Evolutionary conservation across 208 protist genomes (phyloP).

Genomic region (Phytomonas francai): DNA sequence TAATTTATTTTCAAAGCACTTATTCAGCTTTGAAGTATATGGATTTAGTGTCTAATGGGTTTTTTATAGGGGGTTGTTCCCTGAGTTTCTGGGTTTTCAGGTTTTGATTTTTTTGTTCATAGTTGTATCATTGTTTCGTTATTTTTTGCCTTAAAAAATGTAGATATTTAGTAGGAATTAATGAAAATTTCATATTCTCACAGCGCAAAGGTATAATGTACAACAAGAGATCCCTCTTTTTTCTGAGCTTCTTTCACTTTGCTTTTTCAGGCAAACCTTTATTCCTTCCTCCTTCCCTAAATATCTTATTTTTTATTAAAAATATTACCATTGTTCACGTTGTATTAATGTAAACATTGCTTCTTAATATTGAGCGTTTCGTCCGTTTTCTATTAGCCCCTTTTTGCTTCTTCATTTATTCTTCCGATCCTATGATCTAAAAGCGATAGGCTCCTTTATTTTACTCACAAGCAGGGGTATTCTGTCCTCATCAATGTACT

Average conservation of each 20-base stretch:
- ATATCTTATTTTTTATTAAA: not conserved
- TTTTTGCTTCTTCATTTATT: conserved; percentile 1
- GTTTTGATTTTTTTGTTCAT: not conserved
- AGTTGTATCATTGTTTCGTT: no score
- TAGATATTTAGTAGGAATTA: not conserved
- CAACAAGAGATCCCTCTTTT: not conserved
- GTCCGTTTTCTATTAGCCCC: not conserved
- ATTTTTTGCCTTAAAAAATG: not conserved
- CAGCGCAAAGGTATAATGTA: not conserved
- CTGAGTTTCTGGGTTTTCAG: not conserved
- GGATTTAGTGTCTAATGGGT: conserved; percentile 37
- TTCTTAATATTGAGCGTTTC: not conserved
- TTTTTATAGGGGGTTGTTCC: not conserved
- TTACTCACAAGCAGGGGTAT: not conserved
- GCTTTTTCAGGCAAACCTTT: not conserved
- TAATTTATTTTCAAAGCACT: conserved; percentile 32
- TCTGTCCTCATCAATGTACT: not conserved
- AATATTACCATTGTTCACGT: not conserved
- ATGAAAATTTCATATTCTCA: not conserved
- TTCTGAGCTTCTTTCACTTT: not conserved
- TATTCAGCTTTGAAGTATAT: conserved; percentile 78
- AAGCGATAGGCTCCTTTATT: conserved; percentile 8
- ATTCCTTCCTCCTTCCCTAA: not conserved
- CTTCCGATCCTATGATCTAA: conserved; percentile 6
- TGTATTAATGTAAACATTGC: not conserved